Base-by-base conservation (phyloP, 208 protist genomes). In the Lotmaria passim region DNA sequence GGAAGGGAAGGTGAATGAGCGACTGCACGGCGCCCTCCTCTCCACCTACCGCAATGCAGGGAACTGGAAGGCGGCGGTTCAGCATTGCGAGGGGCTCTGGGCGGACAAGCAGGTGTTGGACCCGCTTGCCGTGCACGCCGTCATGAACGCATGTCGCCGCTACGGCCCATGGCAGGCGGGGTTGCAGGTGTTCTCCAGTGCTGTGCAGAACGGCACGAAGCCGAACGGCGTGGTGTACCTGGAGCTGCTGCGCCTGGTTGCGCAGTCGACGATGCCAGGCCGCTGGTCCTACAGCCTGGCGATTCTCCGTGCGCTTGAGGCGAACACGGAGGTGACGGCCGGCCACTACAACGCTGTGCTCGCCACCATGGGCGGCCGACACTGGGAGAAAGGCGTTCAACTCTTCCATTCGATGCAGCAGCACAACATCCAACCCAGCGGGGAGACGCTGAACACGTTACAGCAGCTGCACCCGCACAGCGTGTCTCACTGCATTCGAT, bases 281-380 rank as follows among this genome's bases (percentile, higher is more conserved):
- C 73, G 79, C 36, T 91, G 86, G 86, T 61, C 69, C 53, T 90
- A 90, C 62, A 78, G 75, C 23, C 63, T 93, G 12, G 64, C 79
- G 5, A 79, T 93, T 26, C 66, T 93, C 33, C 43, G 74, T 7
- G 86, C 83, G 7, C 70, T 94, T 39, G 59, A 85, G 30, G 85
- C 79, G 8, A 83, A 76, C 28, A 62, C 87, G 11, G 89, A 94
- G 36, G 50, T 89, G 33, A 96, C 89, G 2, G 91, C 89, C 19
- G 91, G 91, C 17, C 85, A 91, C 67, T 96, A 89, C 74, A 96
- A 96, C 73, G 83, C 91, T 14, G 84, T 85, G 12, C 65, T 96
- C 14, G 53, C 80, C 23, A 91, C 87, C 43, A 75, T 96, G 74
- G 75, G 81, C 3, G 83, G 83, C 24, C 59, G 64, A 0, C 60